Evolutionary conservation across 768 basidiomycete species (phyloP).

Genomic region (Lactifluus volemus): DNA sequence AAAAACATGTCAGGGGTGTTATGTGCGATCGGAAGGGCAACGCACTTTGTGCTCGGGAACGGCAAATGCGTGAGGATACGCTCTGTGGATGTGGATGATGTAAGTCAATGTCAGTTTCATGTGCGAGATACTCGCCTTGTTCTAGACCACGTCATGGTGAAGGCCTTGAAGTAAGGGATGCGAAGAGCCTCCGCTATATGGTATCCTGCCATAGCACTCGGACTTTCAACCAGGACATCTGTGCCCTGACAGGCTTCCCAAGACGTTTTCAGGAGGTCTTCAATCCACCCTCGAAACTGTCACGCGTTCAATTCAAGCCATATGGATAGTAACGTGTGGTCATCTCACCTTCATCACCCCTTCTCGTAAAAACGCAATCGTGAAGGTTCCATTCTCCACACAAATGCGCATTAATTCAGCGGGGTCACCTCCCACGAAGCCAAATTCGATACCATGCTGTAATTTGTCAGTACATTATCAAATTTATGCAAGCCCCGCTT

Average conservation of each 20-base stretch:
- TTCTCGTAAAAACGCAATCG: constrained; percentile 90
- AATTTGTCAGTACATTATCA: background rate
- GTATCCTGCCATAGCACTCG: constrained; percentile 94
- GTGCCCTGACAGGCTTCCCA: constrained; percentile 96
- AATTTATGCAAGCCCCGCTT: constrained; percentile 24
- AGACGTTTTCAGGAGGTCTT: constrained; percentile 88
- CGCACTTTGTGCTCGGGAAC: constrained; percentile 89
- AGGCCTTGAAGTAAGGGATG: constrained; percentile 92
- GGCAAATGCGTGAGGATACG: constrained; percentile 96
- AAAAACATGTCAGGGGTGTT: constrained; percentile 1
- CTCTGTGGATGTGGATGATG: constrained; percentile 43
- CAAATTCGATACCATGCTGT: constrained; percentile 94
- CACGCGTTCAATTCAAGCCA: constrained; percentile 6
- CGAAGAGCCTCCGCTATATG: constrained; percentile 93
- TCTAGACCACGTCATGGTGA: constrained; percentile 97
- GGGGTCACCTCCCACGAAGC: constrained; percentile 91
- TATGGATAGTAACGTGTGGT: background rate
- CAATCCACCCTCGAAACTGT: constrained; percentile 96
- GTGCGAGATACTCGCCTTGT: constrained; percentile 47
- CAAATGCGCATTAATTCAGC: constrained; percentile 97
- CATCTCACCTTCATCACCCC: constrained; percentile 65
- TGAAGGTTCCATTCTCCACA: constrained; percentile 97
- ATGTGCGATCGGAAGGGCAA: background rate
- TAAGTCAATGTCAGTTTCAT: background rate
- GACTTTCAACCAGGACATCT: constrained; percentile 90